Percentiles rank a stretch among this genome's conserved stretches.
phyloP scores from a whole-genome alignment of 2,329 filamentous ascomycete genomes.

The Trichoderma aggressivum region DNA sequence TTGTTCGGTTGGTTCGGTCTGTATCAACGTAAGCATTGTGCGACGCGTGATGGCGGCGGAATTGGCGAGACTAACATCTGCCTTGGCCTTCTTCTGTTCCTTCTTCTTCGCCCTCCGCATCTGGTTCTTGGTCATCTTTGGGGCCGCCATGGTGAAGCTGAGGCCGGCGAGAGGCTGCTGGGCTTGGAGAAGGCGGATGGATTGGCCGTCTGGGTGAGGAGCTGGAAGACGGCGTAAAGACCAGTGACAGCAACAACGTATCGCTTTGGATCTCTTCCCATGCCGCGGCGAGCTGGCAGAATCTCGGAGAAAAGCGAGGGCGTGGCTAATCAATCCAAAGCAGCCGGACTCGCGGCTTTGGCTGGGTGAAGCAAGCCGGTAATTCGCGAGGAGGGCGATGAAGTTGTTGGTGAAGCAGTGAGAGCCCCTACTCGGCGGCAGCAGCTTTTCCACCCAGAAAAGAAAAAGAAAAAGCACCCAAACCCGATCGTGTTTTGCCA shows the following conservation, averaged over 20 bases:
- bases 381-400: neutral
- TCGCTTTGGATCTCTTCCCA: constrained; percentile 40
- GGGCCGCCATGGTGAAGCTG: constrained; percentile 52
- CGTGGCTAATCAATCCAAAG: neutral
- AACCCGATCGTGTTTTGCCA: neutral
- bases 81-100: constrained; percentile 71
- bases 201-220: constrained; percentile 35
- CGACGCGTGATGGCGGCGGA: neutral
- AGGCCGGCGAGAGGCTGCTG: constrained; percentile 27
- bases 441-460: neutral
- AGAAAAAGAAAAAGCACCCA: neutral
- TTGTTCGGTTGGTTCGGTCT: neutral
- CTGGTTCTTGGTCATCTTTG: constrained; percentile 90
- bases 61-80: constrained; percentile 43
- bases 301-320: neutral
- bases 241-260: constrained; percentile 33
- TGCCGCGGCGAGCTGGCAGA: constrained; percentile 21
- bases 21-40: neutral
- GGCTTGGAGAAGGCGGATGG: constrained; percentile 29
- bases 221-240: constrained; percentile 37
- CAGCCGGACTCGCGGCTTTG: neutral
- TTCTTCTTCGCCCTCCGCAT: constrained; percentile 92
- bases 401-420: neutral
- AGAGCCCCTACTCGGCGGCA: constrained; percentile 4
- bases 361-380: neutral